Evolutionary conservation across 2,329 filamentous ascomycete species (phyloP).

Genomic region (Alternaria alternata): DNA sequence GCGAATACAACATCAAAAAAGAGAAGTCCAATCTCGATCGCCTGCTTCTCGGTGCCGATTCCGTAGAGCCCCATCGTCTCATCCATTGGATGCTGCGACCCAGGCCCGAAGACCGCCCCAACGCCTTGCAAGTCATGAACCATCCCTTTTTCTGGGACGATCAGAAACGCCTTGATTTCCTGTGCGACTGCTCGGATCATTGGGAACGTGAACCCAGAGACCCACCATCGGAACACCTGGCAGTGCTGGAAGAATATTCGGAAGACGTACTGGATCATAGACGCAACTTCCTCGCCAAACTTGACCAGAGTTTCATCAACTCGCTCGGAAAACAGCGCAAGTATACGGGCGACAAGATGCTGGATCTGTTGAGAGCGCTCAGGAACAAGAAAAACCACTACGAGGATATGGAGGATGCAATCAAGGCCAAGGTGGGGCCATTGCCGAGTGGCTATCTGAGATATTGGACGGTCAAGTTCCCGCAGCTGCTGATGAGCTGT

Average conservation of each 20-base stretch:
- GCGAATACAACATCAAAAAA: slow-evolving; percentile 97
- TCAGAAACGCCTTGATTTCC: slow-evolving; percentile 86
- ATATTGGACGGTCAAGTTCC: slow-evolving; percentile 85
- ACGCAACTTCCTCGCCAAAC: slow-evolving; percentile 77
- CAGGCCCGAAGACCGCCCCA: slow-evolving; percentile 72
- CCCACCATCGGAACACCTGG: slow-evolving; percentile 74
- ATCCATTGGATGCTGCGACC: slow-evolving; percentile 80
- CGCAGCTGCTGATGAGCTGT: slow-evolving; percentile 78
- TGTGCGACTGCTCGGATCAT: slow-evolving; percentile 96
- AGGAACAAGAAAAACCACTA: slow-evolving; percentile 98
- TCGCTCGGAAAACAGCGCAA: slow-evolving; percentile 93
- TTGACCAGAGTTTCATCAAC: slow-evolving; percentile 85
- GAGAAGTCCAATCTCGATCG: slow-evolving; percentile 76
- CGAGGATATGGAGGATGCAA: slow-evolving; percentile 86
- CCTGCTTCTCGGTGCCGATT: slow-evolving; percentile 82
- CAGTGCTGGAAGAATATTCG: slow-evolving; percentile 63
- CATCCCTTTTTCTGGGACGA: slow-evolving; percentile 97
- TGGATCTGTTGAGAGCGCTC: slow-evolving; percentile 87
- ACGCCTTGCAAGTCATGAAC: slow-evolving; percentile 80
- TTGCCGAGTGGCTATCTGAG: slow-evolving; percentile 81
- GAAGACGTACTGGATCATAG: slow-evolving; percentile 60
- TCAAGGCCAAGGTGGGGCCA: slow-evolving; percentile 76
- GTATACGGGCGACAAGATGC: slow-evolving; percentile 82
- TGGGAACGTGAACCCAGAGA: slow-evolving; percentile 93
- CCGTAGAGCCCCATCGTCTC: slow-evolving; percentile 85